These are phyloP conservation scores for Pseudogymnoascus sp. DNA, from an alignment of 2,329 filamentous ascomycete species.

Conservation along the genomic window DNA sequence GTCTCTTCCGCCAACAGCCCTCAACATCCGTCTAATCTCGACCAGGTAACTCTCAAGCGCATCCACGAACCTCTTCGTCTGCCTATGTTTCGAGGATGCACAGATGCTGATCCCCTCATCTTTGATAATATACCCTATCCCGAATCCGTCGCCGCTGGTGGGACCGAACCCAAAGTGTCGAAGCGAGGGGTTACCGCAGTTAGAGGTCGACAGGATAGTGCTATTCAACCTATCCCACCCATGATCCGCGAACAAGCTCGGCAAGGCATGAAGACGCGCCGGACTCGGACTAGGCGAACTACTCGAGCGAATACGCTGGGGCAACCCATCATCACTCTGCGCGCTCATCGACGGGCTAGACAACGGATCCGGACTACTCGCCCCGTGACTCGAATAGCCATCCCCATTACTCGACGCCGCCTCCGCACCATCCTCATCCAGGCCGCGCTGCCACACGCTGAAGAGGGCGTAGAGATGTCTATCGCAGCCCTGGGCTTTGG, in stretches of 20 bases:
- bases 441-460: conserved; percentile 84
- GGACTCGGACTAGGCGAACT: conserved; percentile 40
- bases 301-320: conserved; percentile 20
- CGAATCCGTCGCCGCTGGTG: conserved; percentile 87
- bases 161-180: conserved; percentile 96
- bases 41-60: conserved; percentile 83
- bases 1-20: conserved; percentile 53
- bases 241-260: conserved; percentile 65
- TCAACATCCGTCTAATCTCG: conserved; percentile 77
- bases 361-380: conserved; percentile 27
- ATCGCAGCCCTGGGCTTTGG: conserved; percentile 85
- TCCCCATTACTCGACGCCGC: conserved; percentile 43
- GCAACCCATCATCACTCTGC: conserved; percentile 10
- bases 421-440: conserved; percentile 61
- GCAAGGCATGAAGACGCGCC: conserved; percentile 52
- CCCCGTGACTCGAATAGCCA: conserved; percentile 47
- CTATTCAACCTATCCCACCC: conserved; percentile 96
- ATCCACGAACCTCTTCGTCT: conserved; percentile 84
- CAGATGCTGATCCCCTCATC: conserved; percentile 86
- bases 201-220: conserved; percentile 92
- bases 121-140: conserved; percentile 99
- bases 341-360: background rate
- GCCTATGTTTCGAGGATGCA: conserved; percentile 84
- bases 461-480: conserved; percentile 89
- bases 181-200: conserved; percentile 92